Evolutionary conservation across 2,329 filamentous ascomycete species (phyloP).

Genomic region (Penicillium nordicum): DNA sequence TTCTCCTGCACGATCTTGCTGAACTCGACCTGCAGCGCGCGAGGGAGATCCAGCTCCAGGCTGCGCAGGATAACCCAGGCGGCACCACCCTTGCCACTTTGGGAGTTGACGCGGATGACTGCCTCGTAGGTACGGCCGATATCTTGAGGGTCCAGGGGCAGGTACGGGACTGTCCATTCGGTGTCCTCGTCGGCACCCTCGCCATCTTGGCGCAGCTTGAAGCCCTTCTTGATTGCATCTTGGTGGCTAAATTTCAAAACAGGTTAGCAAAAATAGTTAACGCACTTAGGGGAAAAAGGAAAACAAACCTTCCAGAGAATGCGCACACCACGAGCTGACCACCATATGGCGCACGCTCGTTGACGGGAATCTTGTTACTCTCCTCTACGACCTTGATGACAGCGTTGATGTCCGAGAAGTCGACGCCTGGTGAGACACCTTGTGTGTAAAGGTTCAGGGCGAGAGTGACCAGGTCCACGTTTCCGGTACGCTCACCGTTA

Average conservation of each 20-base stretch:
- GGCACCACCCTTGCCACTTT: constrained; percentile 89
- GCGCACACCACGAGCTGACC: constrained; percentile 45
- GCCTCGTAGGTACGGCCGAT: constrained; percentile 97
- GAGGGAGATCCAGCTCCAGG: constrained; percentile 86
- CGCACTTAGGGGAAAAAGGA: neutral
- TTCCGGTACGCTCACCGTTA: constrained; percentile 92
- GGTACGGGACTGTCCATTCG: constrained; percentile 82
- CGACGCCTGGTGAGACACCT: constrained; percentile 76
- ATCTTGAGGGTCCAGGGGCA: constrained; percentile 87
- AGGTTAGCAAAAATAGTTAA: neutral
- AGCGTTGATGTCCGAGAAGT: constrained; percentile 83
- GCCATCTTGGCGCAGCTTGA: constrained; percentile 62
- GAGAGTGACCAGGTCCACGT: constrained; percentile 90
- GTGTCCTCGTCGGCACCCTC: constrained; percentile 59
- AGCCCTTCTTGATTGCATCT: constrained; percentile 91
- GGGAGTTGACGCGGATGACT: constrained; percentile 95
- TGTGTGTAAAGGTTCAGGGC: constrained; percentile 94
- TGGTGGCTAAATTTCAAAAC: constrained; percentile 62
- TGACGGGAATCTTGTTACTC: constrained; percentile 92
- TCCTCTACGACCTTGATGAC: constrained; percentile 88
- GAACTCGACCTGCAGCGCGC: constrained; percentile 88
- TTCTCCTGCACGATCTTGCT: constrained; percentile 78
- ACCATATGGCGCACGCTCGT: constrained; percentile 84
- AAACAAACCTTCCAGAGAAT: constrained; percentile 5
- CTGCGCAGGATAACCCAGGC: constrained; percentile 91